Percentiles rank a stretch among this genome's conserved stretches.
These are phyloP conservation scores for Fragilaria crotonensis DNA, from an alignment of 108 stramenopile species.

Conservation along the genomic window DNA sequence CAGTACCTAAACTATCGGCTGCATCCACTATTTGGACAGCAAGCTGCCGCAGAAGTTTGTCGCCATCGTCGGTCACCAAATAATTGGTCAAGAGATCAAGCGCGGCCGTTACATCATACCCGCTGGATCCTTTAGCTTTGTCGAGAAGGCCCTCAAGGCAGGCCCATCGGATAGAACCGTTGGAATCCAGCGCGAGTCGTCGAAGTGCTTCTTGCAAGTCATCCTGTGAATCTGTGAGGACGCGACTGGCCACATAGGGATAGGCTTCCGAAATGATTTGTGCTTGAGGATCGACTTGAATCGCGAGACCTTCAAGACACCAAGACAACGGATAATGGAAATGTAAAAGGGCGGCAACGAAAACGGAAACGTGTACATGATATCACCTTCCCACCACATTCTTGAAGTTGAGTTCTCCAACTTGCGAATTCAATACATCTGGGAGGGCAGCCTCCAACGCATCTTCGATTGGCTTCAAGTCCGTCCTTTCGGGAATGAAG, in stretches of 20 bases:
- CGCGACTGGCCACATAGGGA: constrained; percentile 91
- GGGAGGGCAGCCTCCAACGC: constrained; percentile 87
- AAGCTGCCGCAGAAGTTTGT: constrained; percentile 54
- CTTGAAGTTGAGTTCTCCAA: constrained; percentile 93
- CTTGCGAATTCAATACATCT: constrained; percentile 89
- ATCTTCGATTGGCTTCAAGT: constrained; percentile 79
- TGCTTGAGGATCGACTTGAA: constrained; percentile 87
- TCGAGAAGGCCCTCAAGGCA: constrained; percentile 84
- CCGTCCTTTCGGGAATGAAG: constrained; percentile 86
- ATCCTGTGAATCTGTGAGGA: constrained; percentile 83
- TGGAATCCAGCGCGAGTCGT: constrained; percentile 70
- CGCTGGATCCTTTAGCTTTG: constrained; percentile 66
- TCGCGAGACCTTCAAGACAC: constrained; percentile 94
- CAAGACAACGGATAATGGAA: constrained; percentile 94
- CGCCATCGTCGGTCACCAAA: constrained; percentile 75
- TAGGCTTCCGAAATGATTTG: constrained; percentile 90
- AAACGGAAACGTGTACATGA: constrained; percentile 96
- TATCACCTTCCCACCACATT: constrained; percentile 94
- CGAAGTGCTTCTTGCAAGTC: constrained; percentile 79
- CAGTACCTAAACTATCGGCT: constrained; percentile 66
- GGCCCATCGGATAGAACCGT: constrained; percentile 81
- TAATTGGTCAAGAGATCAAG: constrained; percentile 80
- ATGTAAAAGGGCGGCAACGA: constrained; percentile 95
- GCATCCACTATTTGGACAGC: constrained; percentile 67
- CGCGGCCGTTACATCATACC: constrained; percentile 80